phyloP scores from a whole-genome alignment of 179 eudicot species.

The Silene noctiflora region DNA sequence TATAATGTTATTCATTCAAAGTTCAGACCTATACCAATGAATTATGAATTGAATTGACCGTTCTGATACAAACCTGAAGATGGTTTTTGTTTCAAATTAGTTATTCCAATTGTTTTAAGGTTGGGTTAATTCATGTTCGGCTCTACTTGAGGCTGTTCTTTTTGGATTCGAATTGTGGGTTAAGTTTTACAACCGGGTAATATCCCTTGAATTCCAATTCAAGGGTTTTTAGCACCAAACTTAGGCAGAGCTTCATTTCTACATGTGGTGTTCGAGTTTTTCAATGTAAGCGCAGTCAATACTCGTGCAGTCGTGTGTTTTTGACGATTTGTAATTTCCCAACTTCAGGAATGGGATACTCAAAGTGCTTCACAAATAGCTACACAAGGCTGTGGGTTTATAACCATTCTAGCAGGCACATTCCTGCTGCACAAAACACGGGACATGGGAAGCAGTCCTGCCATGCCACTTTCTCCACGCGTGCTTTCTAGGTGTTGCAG shows the following conservation, averaged over 20 bases:
- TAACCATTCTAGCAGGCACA: slow-evolving; percentile 75
- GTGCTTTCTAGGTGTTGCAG: slow-evolving; percentile 23
- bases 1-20: neutral
- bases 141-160: too few species aligned
- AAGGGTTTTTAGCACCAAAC: too few species aligned
- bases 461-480: slow-evolving; percentile 16
- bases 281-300: too few species aligned
- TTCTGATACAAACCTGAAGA: neutral
- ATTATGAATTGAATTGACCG: neutral
- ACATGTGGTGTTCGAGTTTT: too few species aligned
- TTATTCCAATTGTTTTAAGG: too few species aligned
- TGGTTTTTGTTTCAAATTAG: too few species aligned
- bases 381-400: slow-evolving; percentile 71
- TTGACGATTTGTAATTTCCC: neutral
- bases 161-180: too few species aligned
- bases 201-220: too few species aligned
- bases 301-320: neutral
- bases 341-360: slow-evolving; percentile 73
- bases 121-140: too few species aligned
- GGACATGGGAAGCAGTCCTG: slow-evolving; percentile 65
- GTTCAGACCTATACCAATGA: neutral
- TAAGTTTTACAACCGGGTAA: too few species aligned
- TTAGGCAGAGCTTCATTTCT: too few species aligned
- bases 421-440: slow-evolving; percentile 87
- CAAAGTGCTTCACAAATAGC: slow-evolving; percentile 65